Conservation (phyloP, 495 filamentous ascomycete genomes). For the Margaritispora aquatica region DNA sequence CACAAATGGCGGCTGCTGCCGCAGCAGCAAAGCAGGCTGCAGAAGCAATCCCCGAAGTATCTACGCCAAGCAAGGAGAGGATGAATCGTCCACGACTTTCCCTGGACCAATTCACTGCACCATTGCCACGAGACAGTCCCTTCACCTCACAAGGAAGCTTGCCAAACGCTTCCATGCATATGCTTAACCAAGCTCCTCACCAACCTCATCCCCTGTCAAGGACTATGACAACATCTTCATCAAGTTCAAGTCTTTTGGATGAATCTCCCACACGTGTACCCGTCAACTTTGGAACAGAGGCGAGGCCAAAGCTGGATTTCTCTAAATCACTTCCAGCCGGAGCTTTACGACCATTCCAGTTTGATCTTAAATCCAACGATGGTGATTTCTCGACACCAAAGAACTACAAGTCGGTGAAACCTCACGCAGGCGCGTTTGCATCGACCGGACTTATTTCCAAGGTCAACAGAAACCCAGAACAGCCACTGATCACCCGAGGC, state of each 20-base stretch:
- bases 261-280: constrained; percentile 69
- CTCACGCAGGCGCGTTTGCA: constrained; percentile 80
- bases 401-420: constrained; percentile 76
- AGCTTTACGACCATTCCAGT: constrained; percentile 42
- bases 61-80: constrained; percentile 41
- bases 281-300: constrained; percentile 44
- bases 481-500: constrained; percentile 45
- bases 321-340: constrained; percentile 74
- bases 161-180: constrained; percentile 50
- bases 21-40: constrained; percentile 12
- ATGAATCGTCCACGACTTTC: constrained; percentile 60
- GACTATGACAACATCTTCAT: constrained; percentile 77
- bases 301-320: constrained; percentile 57
- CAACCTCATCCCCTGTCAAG: constrained; percentile 83
- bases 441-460: constrained; percentile 95
- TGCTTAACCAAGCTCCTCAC: constrained; percentile 31
- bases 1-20: constrained; percentile 37
- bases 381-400: constrained; percentile 72
- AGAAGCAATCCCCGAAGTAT: constrained; percentile 34
- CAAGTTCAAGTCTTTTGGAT: constrained; percentile 65
- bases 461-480: constrained; percentile 54
- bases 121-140: constrained; percentile 53
- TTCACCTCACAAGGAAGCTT: constrained; percentile 48
- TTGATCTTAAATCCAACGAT: constrained; percentile 27
- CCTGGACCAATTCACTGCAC: constrained; percentile 63